These are phyloP conservation scores for Fusarium chaquense DNA, from an alignment of 2,329 filamentous ascomycete species.

Conservation along the genomic window DNA sequence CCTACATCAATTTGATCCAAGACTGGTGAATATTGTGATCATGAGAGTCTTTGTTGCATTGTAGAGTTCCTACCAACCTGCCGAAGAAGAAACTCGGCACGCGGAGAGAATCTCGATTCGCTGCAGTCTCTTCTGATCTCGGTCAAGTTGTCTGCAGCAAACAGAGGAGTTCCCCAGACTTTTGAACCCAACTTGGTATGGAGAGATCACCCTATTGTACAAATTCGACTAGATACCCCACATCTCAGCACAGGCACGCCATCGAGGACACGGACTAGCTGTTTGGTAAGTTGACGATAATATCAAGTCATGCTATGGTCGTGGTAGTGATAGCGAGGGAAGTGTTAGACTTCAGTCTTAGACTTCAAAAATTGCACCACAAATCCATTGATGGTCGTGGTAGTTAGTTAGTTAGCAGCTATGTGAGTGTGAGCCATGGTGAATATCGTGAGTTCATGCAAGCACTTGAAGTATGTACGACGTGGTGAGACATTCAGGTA, in stretches of 20 bases:
- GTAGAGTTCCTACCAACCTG: not conserved
- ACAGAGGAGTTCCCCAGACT: constrained; percentile 36
- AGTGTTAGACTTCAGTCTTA: too few species aligned
- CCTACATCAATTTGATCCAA: constrained; percentile 20
- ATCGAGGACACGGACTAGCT: constrained; percentile 20
- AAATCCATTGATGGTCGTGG: too few species aligned
- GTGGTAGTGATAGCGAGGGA: not conserved
- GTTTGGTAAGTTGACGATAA: not conserved
- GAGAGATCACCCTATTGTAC: constrained; percentile 23
- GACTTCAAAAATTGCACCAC: too few species aligned
- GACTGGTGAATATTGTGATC: constrained; percentile 3
- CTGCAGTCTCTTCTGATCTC: constrained; percentile 4
- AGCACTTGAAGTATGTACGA: constrained; percentile 3
- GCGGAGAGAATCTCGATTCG: constrained; percentile 19
- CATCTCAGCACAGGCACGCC: constrained; percentile 31
- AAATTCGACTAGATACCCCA: constrained; percentile 34
- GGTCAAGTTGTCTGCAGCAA: constrained; percentile 9
- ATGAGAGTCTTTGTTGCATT: constrained; percentile 15
- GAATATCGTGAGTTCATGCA: constrained; percentile 8
- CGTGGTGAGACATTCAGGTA: constrained; percentile 6
- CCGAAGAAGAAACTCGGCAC: not conserved
- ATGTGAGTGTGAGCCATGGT: not conserved
- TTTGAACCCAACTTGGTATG: constrained; percentile 33
- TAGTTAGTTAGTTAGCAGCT: not conserved
- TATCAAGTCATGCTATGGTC: not conserved